phyloP scores from a whole-genome alignment of 345 rosid genomes.

The Viola odorata region DNA sequence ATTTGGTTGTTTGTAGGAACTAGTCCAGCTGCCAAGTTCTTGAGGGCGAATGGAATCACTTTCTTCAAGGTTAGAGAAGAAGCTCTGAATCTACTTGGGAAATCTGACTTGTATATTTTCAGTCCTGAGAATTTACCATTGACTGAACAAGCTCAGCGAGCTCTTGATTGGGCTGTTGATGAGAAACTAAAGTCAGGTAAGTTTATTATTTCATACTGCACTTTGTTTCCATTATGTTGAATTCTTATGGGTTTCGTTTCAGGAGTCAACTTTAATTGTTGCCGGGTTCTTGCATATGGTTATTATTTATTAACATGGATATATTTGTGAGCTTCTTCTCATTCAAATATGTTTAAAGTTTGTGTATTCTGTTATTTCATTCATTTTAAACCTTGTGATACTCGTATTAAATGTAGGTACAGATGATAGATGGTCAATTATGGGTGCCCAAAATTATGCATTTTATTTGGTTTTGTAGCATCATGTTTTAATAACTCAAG shows the following conservation, averaged over 20 bases:
- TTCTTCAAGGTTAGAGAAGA: constrained; percentile 69
- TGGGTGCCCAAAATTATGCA: too few species aligned
- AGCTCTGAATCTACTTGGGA: constrained; percentile 65
- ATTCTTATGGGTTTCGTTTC: background rate
- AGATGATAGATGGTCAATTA: too few species aligned
- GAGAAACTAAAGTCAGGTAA: constrained; percentile 84
- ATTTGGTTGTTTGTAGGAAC: constrained; percentile 43
- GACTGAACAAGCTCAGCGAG: constrained; percentile 77
- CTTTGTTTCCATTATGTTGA: background rate
- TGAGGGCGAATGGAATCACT: constrained; percentile 76
- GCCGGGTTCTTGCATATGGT: background rate
- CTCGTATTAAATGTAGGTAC: too few species aligned
- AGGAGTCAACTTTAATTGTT: background rate
- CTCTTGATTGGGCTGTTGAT: constrained; percentile 80
- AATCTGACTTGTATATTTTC: constrained; percentile 61
- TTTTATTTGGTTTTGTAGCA: too few species aligned
- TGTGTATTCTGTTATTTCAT: background rate
- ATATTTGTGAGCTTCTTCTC: background rate
- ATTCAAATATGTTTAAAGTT: background rate
- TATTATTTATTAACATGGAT: background rate
- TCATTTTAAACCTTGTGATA: too few species aligned
- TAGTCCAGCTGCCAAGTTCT: constrained; percentile 75
- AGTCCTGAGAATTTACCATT: constrained; percentile 85
- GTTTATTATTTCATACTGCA: background rate
- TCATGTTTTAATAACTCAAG: too few species aligned